A percentile compares a stretch with the other conserved stretches of the same genome.
These are phyloP conservation scores for Melastoma malabathricum DNA, from an alignment of 345 rosid species.

Conservation along the genomic window DNA sequence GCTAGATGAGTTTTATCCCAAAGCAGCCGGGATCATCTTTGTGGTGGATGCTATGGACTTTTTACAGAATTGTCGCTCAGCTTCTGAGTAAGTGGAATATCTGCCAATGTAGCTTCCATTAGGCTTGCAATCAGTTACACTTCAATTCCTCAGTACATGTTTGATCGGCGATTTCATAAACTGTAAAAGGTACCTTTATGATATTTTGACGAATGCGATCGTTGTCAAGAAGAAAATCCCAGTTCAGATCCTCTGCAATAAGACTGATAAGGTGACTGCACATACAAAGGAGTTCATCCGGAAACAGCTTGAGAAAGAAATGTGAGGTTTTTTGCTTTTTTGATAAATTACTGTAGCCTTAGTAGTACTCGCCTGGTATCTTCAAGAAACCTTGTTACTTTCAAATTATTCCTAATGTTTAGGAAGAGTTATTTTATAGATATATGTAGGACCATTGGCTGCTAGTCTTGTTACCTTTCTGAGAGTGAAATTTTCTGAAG, in stretches of 20 bases:
- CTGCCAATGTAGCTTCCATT: background rate
- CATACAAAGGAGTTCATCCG: constrained; percentile 84
- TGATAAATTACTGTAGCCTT: background rate
- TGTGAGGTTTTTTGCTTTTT: constrained; percentile 30
- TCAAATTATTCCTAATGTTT: background rate
- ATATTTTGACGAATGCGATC: constrained; percentile 64
- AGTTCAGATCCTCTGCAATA: constrained; percentile 74
- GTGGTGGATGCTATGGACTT: constrained; percentile 86
- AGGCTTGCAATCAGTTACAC: background rate
- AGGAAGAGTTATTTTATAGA: too few relatives aligned
- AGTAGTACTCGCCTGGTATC: too few relatives aligned
- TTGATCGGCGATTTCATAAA: constrained; percentile 1
- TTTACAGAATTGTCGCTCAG: constrained; percentile 58
- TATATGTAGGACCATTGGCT: too few relatives aligned
- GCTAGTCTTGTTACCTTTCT: background rate
- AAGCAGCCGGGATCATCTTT: constrained; percentile 79
- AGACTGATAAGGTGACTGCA: constrained; percentile 88
- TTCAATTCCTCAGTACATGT: too few relatives aligned
- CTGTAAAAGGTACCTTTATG: constrained; percentile 66
- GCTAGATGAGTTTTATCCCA: constrained; percentile 67
- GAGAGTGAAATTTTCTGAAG: background rate
- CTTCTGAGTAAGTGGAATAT: constrained; percentile 47
- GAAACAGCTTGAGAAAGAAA: constrained; percentile 90
- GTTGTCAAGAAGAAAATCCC: constrained; percentile 73
- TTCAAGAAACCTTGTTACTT: too few relatives aligned